Base-by-base conservation (phyloP, 176 grass and related monocot genomes). In the Canna indica region DNA sequence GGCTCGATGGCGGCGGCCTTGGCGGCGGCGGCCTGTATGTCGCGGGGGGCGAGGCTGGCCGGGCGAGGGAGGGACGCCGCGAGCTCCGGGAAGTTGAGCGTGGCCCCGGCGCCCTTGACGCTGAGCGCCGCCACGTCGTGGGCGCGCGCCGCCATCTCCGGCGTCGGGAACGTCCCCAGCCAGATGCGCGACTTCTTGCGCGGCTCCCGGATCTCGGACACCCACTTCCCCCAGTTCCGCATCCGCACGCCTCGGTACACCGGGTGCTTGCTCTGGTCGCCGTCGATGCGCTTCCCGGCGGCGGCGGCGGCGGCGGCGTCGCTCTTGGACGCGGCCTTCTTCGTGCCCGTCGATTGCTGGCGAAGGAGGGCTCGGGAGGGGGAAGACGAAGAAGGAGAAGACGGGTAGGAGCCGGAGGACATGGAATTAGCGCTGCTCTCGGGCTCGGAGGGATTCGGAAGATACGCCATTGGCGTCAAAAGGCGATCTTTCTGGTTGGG, bases 151-250 rank as follows among this genome's bases (percentile, higher is more conserved):
- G 93, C 93, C 93, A 97, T 97, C 78, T 97, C 86, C 35, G 93
- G 83, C 38, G 73, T 72, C 33, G 82, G 77, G 75, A 97, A 97
- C 22, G 93, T 91, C 17, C 93, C 93, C 0, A 97, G 84, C 93
- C 93, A 97, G 73, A 97, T 97, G 64, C 93, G 83, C 7, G 93
- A 97, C 83, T 97, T 92, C 88, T 97, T 97, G 14, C 93, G 86
- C 14, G 93, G 93, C 78, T 97, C 88, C 64, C 93, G 81, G 77
- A 97, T 97, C 86, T 97, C 93, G 22, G 93, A 92, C 52, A 97
- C 93, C 93, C 93, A 97, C 80, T 91, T 91, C 4, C 93, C 93
- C 93, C 93, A 97, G 62, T 76, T 84, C 2, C 93, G 73, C 78
- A 90, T 97, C 59, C 93, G 75, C 36, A 97, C 89, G 41, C 93